These are phyloP conservation scores for Albugo laibachii DNA, from an alignment of 352 stramenopile species.

Conservation along the genomic window DNA sequence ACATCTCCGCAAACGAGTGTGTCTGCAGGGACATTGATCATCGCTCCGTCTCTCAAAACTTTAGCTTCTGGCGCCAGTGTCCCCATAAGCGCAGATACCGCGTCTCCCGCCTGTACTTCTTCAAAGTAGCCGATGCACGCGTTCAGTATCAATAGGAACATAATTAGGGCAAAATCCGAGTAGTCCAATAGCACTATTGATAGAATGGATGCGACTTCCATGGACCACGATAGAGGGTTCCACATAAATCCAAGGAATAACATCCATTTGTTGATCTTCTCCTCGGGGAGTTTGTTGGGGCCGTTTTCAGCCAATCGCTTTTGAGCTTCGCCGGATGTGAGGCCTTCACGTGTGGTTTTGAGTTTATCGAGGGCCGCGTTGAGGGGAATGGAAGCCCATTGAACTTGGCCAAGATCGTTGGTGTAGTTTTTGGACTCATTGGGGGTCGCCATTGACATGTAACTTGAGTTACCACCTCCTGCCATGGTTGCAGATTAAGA, in stretches of 20 bases:
- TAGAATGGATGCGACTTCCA: conserved; percentile 49
- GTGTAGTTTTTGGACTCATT: conserved; percentile 30
- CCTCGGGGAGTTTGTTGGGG: conserved; percentile 62
- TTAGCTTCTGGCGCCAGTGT: conserved; percentile 71
- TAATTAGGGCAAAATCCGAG: conserved; percentile 48
- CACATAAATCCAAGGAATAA: conserved; percentile 66
- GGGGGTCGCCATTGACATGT: conserved; percentile 7
- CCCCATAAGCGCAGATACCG: conserved; percentile 78
- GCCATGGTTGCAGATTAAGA: conserved; percentile 15
- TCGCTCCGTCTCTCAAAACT: conserved; percentile 38
- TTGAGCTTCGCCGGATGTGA: conserved; percentile 60
- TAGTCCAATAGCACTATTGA: conserved; percentile 65
- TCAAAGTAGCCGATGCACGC: conserved; percentile 63
- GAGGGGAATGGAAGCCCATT: conserved; percentile 49
- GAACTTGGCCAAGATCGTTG: conserved; percentile 52
- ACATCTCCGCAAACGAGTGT: conserved; percentile 28
- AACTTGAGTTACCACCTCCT: conserved; percentile 9
- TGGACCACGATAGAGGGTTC: conserved; percentile 69
- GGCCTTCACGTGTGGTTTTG: conserved; percentile 38
- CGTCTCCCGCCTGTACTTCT: conserved; percentile 70
- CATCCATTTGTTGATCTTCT: conserved; percentile 58
- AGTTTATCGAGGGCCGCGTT: conserved; percentile 72
- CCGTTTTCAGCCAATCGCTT: conserved; percentile 54
- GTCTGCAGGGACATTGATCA: conserved; percentile 17
- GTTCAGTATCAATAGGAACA: conserved; percentile 52